Base-by-base conservation (phyloP, 192 early-diverging fungal species). In the Coemansia sp. region DNA sequence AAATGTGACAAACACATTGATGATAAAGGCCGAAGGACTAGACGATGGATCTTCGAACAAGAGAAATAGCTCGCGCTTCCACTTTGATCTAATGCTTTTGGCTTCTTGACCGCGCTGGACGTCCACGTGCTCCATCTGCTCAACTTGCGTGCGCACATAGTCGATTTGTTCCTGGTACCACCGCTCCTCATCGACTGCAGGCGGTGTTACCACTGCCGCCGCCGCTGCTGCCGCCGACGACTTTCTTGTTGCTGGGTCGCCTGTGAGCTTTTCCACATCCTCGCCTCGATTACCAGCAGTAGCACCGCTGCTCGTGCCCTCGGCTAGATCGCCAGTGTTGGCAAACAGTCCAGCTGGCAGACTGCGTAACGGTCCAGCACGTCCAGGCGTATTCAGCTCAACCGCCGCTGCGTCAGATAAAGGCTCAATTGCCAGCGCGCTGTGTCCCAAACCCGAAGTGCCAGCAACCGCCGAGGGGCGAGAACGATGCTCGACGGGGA, bases 1-100 rank as follows among this genome's bases (percentile, higher is more conserved):
- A 67, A 93, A 85, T 2, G 90, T 89, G 3, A 94, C 89, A 75
- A 91, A 87, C 10, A 93, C 85, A 70, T 91, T 92, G 36, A 90
- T 87, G 33, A 85, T 76, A 75, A 94, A 92, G 11, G 93, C 93
- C 8, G 86, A 78, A 7, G 82, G 67, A 64, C 91, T 88, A 5
- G 89, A 90, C n/a, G 92, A 90, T 15, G 93, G 91, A 68, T 93
- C 91, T 66, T 94, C 93, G 36, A 94, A 80, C 40, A 94, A 79
- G 18, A 91, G 79, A 55, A 89, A 94, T 43, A 94, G 78, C 41
- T 84, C 75, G 53, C 88, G 81, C 62, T 91, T 92, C 84, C 85
- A 86, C 57, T 72, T 69, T 8, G 71, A 76, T 10, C 69, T 52
- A 41, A 86, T 86, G 60, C 61, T 69, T 62, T 71, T 53, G 12